Conservation (phyloP, 78 protist genomes). For the Monosiga brevicollis region DNA sequence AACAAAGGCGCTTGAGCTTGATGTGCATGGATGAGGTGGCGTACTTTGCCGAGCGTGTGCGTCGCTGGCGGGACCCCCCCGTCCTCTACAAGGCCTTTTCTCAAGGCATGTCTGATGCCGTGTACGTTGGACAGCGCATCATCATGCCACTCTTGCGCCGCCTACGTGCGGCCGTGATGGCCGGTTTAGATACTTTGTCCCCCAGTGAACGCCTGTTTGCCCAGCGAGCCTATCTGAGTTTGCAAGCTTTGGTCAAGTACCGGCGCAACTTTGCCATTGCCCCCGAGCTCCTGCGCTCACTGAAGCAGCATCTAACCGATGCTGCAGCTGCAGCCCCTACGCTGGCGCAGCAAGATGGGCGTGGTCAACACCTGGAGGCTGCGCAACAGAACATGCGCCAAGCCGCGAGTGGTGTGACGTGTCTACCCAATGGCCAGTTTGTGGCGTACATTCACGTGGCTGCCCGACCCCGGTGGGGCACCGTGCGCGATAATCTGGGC, state of each 20-base stretch:
- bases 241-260: no score
- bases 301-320: background rate
- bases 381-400: background rate
- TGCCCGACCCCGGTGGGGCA: background rate
- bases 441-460: slow-evolving; percentile 1
- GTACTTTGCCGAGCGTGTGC: slow-evolving; percentile 3
- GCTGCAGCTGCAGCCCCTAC: background rate
- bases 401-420: background rate
- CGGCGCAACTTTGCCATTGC: no score
- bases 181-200: no score
- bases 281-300: no score
- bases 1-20: slow-evolving; percentile 4
- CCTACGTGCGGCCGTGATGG: no score
- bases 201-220: no score
- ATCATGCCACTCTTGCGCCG: no score
- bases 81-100: slow-evolving; percentile 6
- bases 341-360: background rate
- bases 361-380: background rate
- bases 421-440: background rate
- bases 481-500: background rate
- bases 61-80: slow-evolving; percentile 8
- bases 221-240: no score
- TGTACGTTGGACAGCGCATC: no score
- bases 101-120: background rate
- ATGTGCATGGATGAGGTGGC: slow-evolving; percentile 18